Evolutionary conservation across 208 protist species (phyloP).

Genomic region (Vickermania spadyakhi): DNA sequence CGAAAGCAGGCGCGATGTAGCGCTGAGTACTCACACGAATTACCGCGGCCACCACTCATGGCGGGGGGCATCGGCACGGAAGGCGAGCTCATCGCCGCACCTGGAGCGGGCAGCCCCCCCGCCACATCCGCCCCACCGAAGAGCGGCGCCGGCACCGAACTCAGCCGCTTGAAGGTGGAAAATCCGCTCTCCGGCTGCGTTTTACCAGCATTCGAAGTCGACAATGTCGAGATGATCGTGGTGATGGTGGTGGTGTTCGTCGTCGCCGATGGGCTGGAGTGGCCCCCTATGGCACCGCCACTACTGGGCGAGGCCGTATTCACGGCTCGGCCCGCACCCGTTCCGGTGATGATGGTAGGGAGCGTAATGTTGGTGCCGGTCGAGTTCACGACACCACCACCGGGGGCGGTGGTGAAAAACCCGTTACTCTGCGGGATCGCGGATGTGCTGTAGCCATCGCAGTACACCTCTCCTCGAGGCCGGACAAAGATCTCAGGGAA

Average conservation of each 20-base stretch:
- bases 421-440: background rate
- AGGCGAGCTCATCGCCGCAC: background rate
- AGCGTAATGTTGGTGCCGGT: too few species aligned
- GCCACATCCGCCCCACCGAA: background rate
- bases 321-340: background rate
- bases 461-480: slow-evolving; percentile 26
- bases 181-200: background rate
- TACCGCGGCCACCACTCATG: background rate
- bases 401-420: background rate
- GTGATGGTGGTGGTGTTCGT: background rate
- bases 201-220: too few species aligned
- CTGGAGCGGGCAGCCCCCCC: background rate
- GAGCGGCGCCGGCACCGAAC: background rate
- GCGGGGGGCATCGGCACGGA: background rate
- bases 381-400: too few species aligned
- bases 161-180: background rate
- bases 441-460: background rate
- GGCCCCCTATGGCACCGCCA: too few species aligned
- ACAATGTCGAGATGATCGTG: too few species aligned
- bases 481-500: slow-evolving; percentile 59
- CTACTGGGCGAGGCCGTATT: background rate
- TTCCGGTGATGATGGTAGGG: too few species aligned
- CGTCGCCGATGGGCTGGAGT: too few species aligned
- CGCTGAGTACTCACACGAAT: slow-evolving; percentile 17
- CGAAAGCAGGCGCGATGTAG: slow-evolving; percentile 84